phyloP scores from a whole-genome alignment of 2,329 filamentous ascomycete genomes.

The Stagonosporopsis chrysanthemi region DNA sequence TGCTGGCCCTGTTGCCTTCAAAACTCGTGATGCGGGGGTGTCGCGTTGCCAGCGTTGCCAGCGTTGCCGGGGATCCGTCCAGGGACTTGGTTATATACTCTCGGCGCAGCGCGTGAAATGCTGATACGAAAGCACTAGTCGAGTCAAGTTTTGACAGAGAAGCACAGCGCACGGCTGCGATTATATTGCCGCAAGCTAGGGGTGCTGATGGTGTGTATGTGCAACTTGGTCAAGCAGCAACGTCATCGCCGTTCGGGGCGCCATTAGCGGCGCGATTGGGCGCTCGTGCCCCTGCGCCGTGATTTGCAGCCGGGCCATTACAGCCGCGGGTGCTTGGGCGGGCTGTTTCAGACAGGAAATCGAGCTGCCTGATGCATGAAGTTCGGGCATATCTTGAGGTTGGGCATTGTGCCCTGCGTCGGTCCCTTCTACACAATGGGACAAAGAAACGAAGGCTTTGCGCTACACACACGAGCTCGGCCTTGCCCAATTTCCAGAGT shows the following conservation, averaged over 20 bases:
- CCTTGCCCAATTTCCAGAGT: slow-evolving; percentile 11
- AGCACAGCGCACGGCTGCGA: slow-evolving; percentile 8
- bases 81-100: slow-evolving; percentile 4
- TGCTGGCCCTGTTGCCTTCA: slow-evolving; percentile 1
- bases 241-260: slow-evolving; percentile 14
- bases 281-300: slow-evolving; percentile 10
- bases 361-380: slow-evolving; percentile 3
- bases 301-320: slow-evolving; percentile 19
- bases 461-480: slow-evolving; percentile 3
- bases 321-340: slow-evolving; percentile 5
- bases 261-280: slow-evolving; percentile 2
- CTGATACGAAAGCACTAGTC: background rate
- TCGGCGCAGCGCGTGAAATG: background rate
- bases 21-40: slow-evolving; percentile 31
- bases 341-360: slow-evolving; percentile 14
- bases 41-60: slow-evolving; percentile 20
- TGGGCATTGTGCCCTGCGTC: slow-evolving; percentile 5
- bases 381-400: slow-evolving; percentile 14
- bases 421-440: slow-evolving; percentile 5
- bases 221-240: slow-evolving; percentile 15
- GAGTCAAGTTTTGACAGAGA: background rate
- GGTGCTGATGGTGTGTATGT: slow-evolving; percentile 16
- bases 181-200: slow-evolving; percentile 17
- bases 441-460: slow-evolving; percentile 5
- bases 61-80: slow-evolving; percentile 21